These are phyloP conservation scores for Phaffomyces thermotolerans DNA, from an alignment of 805 yeast species.

Conservation along the genomic window DNA sequence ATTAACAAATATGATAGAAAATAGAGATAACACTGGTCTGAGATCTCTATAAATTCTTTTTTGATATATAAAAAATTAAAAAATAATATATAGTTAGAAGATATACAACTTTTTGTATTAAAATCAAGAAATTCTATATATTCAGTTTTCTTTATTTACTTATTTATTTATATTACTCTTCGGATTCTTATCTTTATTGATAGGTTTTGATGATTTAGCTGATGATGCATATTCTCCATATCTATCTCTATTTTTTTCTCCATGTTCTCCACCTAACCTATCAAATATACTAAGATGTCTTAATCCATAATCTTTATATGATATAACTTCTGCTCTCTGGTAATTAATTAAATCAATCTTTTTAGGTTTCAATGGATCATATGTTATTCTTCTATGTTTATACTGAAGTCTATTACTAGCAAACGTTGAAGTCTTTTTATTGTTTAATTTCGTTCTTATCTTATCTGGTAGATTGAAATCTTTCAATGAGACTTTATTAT, in stretches of 20 bases:
- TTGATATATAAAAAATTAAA: no score
- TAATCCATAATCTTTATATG: conserved; percentile 5
- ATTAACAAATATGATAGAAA: no score
- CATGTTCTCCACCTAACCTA: conserved; percentile 10
- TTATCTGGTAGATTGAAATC: conserved; percentile 1
- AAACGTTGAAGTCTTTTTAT: background rate
- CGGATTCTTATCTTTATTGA: no score
- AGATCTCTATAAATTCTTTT: no score
- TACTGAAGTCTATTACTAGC: background rate
- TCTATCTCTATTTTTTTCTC: conserved; percentile 25
- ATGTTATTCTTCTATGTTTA: background rate
- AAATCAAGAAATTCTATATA: background rate
- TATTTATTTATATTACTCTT: background rate
- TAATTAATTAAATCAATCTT: background rate
- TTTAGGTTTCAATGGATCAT: background rate
- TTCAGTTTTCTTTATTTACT: background rate
- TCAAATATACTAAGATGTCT: conserved; percentile 22
- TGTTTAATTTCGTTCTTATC: background rate
- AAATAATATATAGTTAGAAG: no score
- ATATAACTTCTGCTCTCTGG: conserved; percentile 1
- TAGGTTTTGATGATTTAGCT: background rate
- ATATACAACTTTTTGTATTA: background rate
- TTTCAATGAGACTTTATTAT: background rate
- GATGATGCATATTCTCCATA: conserved; percentile 27
- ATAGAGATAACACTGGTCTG: no score